Conservation (phyloP, 1,284 basidiomycete genomes). For the Pseudozyma tsukubaensis region DNA sequence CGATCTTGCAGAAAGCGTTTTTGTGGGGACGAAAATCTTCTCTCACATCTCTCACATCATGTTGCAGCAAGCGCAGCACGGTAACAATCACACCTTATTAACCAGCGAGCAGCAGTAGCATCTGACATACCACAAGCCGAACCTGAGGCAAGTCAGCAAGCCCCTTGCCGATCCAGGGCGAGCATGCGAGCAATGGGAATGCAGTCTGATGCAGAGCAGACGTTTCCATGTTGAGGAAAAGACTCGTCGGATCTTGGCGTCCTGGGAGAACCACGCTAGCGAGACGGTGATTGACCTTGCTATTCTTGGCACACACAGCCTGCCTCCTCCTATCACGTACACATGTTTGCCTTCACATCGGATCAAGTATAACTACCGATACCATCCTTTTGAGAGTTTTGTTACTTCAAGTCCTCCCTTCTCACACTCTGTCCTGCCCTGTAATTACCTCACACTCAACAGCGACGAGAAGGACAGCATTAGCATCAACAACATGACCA, state of each 20-base stretch:
- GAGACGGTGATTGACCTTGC: background rate
- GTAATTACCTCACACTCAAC: background rate
- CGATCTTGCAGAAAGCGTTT: constrained; percentile 6
- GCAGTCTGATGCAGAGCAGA: background rate
- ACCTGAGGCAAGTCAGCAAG: background rate
- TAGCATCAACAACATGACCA: constrained; percentile 24
- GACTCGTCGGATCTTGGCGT: constrained; percentile 31
- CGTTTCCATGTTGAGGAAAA: background rate
- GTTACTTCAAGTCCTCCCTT: background rate
- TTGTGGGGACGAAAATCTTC: constrained; percentile 17
- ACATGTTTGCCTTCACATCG: background rate
- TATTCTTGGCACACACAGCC: constrained; percentile 30
- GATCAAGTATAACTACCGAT: constrained; percentile 15
- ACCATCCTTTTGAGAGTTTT: background rate
- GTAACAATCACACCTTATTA: background rate
- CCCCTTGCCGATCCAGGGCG: constrained; percentile 25
- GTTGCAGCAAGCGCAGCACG: background rate
- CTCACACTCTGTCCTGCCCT: background rate
- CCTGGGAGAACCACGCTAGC: background rate
- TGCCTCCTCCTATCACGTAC: background rate
- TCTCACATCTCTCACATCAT: constrained; percentile 30
- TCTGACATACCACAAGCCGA: too few relatives aligned
- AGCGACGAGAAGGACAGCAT: background rate
- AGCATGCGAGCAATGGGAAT: constrained; percentile 32
- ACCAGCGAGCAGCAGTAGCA: background rate